Conservation (phyloP, 257 asterid genomes). For the Verbena officinalis region DNA sequence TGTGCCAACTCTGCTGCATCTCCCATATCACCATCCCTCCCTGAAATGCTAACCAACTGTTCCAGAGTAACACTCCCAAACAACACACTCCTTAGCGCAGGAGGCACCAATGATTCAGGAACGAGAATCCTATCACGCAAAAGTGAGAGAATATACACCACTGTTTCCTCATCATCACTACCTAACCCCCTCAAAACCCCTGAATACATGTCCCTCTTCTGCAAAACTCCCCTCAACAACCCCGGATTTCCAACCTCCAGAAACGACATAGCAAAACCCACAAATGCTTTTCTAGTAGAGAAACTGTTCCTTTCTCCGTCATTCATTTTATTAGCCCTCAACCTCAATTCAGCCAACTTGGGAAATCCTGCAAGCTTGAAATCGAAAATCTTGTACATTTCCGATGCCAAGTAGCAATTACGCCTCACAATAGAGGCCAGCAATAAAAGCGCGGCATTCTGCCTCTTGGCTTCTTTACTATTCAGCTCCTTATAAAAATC, state of each 20-base stretch:
- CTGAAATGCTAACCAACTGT: slow-evolving; percentile 72
- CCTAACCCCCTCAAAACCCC: slow-evolving; percentile 90
- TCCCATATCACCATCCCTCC: slow-evolving; percentile 58
- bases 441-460: slow-evolving; percentile 59
- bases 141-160: slow-evolving; percentile 50
- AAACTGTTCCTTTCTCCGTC: slow-evolving; percentile 49
- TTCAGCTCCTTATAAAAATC: slow-evolving; percentile 74
- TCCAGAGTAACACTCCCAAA: slow-evolving; percentile 91
- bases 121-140: slow-evolving; percentile 73
- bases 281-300: slow-evolving; percentile 76
- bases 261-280: slow-evolving; percentile 77
- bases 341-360: slow-evolving; percentile 59
- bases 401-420: slow-evolving; percentile 71
- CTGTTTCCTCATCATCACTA: slow-evolving; percentile 77
- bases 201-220: slow-evolving; percentile 83
- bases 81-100: slow-evolving; percentile 84
- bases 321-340: slow-evolving; percentile 54
- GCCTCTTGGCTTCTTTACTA: slow-evolving; percentile 70
- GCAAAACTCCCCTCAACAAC: slow-evolving; percentile 82
- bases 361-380: slow-evolving; percentile 56
- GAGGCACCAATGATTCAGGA: slow-evolving; percentile 75
- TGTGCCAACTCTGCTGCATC: slow-evolving; percentile 71
- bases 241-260: slow-evolving; percentile 80
- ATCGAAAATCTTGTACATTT: slow-evolving; percentile 70
- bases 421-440: slow-evolving; percentile 70